Percentiles rank a stretch among this genome's conserved stretches.
Conservation (phyloP, 2,329 filamentous ascomycete genomes). For the Calonectria pseudoreteaudii region DNA sequence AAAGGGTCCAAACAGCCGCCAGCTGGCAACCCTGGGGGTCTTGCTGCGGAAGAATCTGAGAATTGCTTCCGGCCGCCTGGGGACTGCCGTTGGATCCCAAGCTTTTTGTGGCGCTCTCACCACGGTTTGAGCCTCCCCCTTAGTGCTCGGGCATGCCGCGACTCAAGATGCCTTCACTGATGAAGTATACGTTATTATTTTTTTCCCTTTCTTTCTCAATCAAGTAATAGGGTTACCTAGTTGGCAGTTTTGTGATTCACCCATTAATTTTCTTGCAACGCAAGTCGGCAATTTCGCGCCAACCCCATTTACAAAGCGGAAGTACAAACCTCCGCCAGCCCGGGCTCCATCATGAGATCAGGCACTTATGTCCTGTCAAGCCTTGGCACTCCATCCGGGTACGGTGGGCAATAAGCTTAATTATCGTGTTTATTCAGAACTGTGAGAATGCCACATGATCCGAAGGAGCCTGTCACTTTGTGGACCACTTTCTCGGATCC, state of each 20-base stretch:
- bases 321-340: not conserved
- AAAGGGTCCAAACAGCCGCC: not conserved
- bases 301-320: not conserved
- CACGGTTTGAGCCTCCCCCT: not conserved
- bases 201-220: not conserved
- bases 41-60: not conserved
- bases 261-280: not conserved
- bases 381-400: not conserved
- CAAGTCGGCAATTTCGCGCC: not conserved
- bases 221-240: not conserved
- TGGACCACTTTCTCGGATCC: not conserved
- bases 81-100: not conserved
- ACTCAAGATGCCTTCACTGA: not conserved
- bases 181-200: not conserved
- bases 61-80: not conserved
- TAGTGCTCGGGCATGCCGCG: not conserved
- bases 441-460: not conserved
- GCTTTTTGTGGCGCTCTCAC: not conserved
- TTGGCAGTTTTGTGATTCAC: not conserved
- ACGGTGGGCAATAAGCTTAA: not conserved
- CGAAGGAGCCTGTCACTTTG: not conserved
- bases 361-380: not conserved
- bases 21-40: not conserved
- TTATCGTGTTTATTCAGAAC: not conserved
- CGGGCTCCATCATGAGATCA: not conserved